Evolutionary conservation across 305 asterid genomes (phyloP).

Genomic region (Fraxinus baroniana): DNA sequence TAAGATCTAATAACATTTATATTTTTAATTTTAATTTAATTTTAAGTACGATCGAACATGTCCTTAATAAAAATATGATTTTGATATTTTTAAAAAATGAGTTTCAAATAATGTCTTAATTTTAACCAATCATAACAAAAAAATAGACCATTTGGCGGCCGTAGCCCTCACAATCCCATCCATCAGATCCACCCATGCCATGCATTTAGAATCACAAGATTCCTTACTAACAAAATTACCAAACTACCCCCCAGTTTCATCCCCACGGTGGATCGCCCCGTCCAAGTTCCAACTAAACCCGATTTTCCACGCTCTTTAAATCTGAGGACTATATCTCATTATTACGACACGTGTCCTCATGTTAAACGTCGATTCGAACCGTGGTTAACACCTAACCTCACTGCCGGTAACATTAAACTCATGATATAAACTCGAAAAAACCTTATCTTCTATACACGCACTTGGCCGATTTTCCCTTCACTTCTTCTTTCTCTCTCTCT

Average conservation of each 20-base stretch:
- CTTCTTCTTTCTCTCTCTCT: background rate
- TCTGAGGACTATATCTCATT: constrained; percentile 26
- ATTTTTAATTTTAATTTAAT: too few species aligned
- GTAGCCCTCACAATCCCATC: constrained; percentile 30
- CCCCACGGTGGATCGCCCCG: background rate
- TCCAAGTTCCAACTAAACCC: background rate
- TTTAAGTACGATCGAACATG: too few species aligned
- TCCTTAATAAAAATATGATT: too few species aligned
- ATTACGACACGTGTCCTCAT: constrained; percentile 29
- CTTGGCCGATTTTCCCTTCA: background rate
- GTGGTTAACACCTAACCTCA: constrained; percentile 40
- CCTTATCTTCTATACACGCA: constrained; percentile 66
- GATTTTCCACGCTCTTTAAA: constrained; percentile 25
- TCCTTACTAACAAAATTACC: constrained; percentile 15
- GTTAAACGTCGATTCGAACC: constrained; percentile 19
- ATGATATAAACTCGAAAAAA: constrained; percentile 28
- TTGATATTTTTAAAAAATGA: background rate
- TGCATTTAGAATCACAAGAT: constrained; percentile 44
- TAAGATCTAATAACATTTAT: too few species aligned
- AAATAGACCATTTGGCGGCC: background rate
- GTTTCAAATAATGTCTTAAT: background rate
- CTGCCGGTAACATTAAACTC: constrained; percentile 33
- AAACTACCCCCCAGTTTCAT: background rate
- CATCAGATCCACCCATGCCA: constrained; percentile 40
- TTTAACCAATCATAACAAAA: background rate